Evolutionary conservation across 2,329 filamentous ascomycete genomes (phyloP).

Genomic region (Chrysosphaeria jannelii): DNA sequence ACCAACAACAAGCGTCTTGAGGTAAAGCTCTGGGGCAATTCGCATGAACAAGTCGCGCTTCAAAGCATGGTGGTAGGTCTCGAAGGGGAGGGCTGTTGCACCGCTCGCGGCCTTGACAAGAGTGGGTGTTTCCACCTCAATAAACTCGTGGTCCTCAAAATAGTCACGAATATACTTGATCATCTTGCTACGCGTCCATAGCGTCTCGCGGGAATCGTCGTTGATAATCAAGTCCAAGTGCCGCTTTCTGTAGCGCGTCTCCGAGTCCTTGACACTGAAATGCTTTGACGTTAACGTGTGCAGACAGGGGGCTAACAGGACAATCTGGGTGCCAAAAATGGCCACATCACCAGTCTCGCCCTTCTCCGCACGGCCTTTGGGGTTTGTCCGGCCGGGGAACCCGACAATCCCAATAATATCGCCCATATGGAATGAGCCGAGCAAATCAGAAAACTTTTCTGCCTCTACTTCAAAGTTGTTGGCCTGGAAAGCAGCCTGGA

Average conservation of each 20-base stretch:
- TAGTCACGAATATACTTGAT: constrained; percentile 67
- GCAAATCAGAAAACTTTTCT: constrained; percentile 47
- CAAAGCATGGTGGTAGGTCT: constrained; percentile 86
- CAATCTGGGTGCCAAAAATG: constrained; percentile 67
- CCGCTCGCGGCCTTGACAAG: constrained; percentile 90
- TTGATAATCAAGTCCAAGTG: constrained; percentile 97
- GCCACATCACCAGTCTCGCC: constrained; percentile 73
- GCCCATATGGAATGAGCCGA: constrained; percentile 64
- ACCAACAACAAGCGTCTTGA: constrained; percentile 89
- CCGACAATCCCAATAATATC: constrained; percentile 78
- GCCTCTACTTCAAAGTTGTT: constrained; percentile 41
- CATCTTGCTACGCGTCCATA: constrained; percentile 66
- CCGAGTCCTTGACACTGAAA: constrained; percentile 85
- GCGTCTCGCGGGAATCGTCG: constrained; percentile 52
- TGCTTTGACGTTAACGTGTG: constrained; percentile 73
- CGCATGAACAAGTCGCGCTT: constrained; percentile 89
- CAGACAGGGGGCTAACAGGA: constrained; percentile 68
- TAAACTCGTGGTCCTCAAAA: constrained; percentile 66
- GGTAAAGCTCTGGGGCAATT: constrained; percentile 78
- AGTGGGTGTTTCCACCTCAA: constrained; percentile 91
- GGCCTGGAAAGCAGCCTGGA: constrained; percentile 81
- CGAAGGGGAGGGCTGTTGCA: constrained; percentile 81
- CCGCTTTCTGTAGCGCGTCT: constrained; percentile 74
- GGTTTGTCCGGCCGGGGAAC: constrained; percentile 58
- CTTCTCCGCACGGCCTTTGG: constrained; percentile 57